Conservation (phyloP, 257 asterid genomes). For the Gardenia jasminoides region DNA sequence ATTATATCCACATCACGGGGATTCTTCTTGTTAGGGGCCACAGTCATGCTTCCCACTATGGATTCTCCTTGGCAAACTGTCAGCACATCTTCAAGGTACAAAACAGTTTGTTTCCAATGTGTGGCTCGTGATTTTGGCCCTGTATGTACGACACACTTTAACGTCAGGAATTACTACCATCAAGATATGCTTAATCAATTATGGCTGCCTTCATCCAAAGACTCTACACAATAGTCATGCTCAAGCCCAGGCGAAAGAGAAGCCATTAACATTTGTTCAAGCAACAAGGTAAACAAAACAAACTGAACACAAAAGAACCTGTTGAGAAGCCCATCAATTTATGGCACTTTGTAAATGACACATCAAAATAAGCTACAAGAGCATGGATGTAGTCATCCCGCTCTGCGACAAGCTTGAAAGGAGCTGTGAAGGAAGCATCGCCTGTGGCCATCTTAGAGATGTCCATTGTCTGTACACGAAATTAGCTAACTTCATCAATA, state of each 20-base stretch:
- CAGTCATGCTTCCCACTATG: constrained; percentile 60
- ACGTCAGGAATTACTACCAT: not conserved
- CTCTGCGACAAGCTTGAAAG: constrained; percentile 93
- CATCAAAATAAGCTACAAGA: constrained; percentile 91
- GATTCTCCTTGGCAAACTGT: constrained; percentile 86
- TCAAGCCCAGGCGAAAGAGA: not conserved
- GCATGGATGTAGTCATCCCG: constrained; percentile 96
- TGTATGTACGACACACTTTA: constrained; percentile 16
- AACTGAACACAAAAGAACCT: constrained; percentile 40
- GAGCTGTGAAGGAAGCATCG: constrained; percentile 90
- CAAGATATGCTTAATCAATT: not conserved
- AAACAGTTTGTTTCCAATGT: constrained; percentile 97
- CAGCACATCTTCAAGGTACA: constrained; percentile 88
- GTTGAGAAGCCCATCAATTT: constrained; percentile 90
- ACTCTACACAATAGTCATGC: not conserved
- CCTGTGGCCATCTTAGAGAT: constrained; percentile 85
- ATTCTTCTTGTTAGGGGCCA: constrained; percentile 85
- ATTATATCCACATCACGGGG: constrained; percentile 91
- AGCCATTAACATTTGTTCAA: not conserved
- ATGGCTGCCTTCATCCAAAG: not conserved
- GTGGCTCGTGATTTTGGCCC: constrained; percentile 91
- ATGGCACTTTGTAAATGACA: constrained; percentile 86
- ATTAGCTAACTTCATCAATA: not conserved
- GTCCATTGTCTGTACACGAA: constrained; percentile 75
- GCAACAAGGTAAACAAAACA: not conserved